Percentiles rank a stretch among this genome's conserved stretches.
Evolutionary conservation across 129 eudicot genomes (phyloP).

Genomic region (Lonicera japonica): DNA sequence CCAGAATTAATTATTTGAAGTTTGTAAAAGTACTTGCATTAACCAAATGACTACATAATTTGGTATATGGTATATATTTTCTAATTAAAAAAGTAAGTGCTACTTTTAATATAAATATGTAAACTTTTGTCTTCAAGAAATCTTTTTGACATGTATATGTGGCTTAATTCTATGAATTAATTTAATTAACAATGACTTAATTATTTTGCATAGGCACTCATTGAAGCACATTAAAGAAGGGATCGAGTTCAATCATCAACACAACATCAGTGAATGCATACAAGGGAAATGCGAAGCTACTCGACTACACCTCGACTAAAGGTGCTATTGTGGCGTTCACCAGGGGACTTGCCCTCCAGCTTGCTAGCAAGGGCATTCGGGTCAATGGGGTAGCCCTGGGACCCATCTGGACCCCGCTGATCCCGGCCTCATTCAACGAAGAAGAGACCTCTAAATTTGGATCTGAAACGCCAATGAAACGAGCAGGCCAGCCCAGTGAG

Average conservation of each 20-base stretch:
- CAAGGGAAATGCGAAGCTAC: constrained; percentile 49
- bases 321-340: constrained; percentile 88
- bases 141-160: too few species aligned
- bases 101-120: too few species aligned
- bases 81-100: too few species aligned
- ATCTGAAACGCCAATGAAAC: constrained; percentile 62
- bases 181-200: too few species aligned
- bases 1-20: too few species aligned
- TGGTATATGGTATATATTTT: too few species aligned
- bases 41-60: too few species aligned
- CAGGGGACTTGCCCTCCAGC: constrained; percentile 69
- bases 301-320: constrained; percentile 74
- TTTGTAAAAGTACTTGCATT: too few species aligned
- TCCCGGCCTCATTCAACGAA: constrained; percentile 62
- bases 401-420: constrained; percentile 88
- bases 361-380: constrained; percentile 55
- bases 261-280: constrained; percentile 76
- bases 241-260: constrained; percentile 52
- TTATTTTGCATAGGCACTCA: constrained; percentile 45
- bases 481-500: constrained; percentile 83
- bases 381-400: constrained; percentile 97
- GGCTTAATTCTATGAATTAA: too few species aligned
- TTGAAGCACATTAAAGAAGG: constrained; percentile 85
- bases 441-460: constrained; percentile 58
- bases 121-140: too few species aligned